Conservation (phyloP, 108 stramenopile species). For the Fistulifera solaris region DNA sequence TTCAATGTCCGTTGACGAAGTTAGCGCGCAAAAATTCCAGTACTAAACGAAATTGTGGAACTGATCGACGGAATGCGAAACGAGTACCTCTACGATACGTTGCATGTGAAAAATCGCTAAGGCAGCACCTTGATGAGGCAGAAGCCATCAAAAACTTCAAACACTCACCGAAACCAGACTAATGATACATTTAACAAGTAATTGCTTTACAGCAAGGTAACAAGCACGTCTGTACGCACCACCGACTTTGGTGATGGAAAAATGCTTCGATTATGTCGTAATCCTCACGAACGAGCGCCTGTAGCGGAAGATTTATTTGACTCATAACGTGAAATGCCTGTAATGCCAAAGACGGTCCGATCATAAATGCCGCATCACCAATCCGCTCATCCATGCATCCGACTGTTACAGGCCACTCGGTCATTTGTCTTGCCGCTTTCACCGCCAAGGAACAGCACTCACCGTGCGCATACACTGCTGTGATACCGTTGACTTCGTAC, state of each 20-base stretch:
- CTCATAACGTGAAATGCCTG: slow-evolving; percentile 5
- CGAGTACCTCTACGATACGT: too few species aligned
- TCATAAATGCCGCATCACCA: not conserved
- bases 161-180: too few species aligned
- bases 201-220: not conserved
- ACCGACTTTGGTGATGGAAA: slow-evolving; percentile 4
- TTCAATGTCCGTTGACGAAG: too few species aligned
- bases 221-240: not conserved
- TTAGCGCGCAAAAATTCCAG: too few species aligned
- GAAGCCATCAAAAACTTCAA: too few species aligned
- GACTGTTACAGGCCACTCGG: not conserved
- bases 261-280: not conserved
- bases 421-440: not conserved
- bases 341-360: not conserved
- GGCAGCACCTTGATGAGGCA: too few species aligned
- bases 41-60: too few species aligned
- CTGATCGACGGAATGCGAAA: too few species aligned
- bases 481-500: not conserved
- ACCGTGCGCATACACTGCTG: slow-evolving; percentile 3
- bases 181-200: too few species aligned
- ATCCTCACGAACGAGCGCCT: not conserved
- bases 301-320: not conserved
- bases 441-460: slow-evolving; percentile 5
- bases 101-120: too few species aligned
- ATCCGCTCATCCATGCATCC: not conserved